Conservation (phyloP, 2,329 filamentous ascomycete species). For the Diaporthe eres region DNA sequence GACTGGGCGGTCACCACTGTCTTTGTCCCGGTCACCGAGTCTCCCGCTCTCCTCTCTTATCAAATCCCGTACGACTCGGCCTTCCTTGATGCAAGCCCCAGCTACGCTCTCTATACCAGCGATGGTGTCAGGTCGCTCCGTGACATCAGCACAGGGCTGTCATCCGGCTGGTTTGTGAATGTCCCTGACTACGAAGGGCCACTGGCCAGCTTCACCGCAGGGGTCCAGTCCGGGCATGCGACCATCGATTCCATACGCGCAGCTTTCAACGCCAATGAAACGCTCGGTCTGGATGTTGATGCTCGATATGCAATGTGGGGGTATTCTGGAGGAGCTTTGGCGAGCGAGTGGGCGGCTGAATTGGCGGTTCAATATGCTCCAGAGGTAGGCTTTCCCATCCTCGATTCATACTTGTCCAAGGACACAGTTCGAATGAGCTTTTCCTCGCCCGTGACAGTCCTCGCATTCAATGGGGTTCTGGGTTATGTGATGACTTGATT, state of each 20-base stretch:
- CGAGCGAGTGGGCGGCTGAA: conserved; percentile 66
- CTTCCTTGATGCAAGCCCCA: conserved; percentile 55
- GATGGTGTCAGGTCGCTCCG: conserved; percentile 42
- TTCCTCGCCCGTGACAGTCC: too few species aligned
- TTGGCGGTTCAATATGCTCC: conserved; percentile 67
- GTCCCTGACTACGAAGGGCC: conserved; percentile 63
- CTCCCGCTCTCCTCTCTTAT: conserved; percentile 56
- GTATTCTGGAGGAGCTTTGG: conserved; percentile 68
- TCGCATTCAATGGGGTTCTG: too few species aligned
- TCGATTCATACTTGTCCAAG: too few species aligned
- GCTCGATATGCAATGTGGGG: conserved; percentile 62
- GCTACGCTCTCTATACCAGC: conserved; percentile 50
- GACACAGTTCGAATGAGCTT: neutral
- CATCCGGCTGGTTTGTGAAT: conserved; percentile 59
- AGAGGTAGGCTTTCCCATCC: conserved; percentile 48
- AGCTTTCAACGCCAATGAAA: conserved; percentile 47
- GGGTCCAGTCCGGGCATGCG: conserved; percentile 58
- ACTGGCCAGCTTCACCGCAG: conserved; percentile 59
- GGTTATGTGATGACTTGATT: neutral
- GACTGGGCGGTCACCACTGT: conserved; percentile 58
- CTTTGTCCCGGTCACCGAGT: conserved; percentile 47
- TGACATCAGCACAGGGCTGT: conserved; percentile 52
- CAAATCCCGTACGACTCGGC: conserved; percentile 58
- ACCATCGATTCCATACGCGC: conserved; percentile 62
- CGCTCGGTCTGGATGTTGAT: conserved; percentile 46